Evolutionary conservation across 2,329 filamentous ascomycete genomes (phyloP), one percentile per base, ranked within the genome.

Genomic region (Aspergillus sp.): DNA sequence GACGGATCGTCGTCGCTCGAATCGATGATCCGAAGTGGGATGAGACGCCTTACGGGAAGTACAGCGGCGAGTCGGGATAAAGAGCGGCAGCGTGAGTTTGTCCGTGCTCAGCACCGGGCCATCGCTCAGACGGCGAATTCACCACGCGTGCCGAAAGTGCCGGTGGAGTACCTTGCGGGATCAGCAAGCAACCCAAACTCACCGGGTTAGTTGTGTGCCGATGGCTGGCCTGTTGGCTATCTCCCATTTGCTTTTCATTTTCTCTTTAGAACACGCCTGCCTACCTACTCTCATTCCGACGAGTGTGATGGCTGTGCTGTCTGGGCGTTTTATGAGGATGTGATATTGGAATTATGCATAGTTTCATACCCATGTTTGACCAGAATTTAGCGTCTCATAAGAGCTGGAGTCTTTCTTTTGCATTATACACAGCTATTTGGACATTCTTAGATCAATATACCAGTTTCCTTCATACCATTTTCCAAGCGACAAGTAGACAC

Each of bases 1-100:
- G 76, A 77, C 24, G 72, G 74, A 0, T 69, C 76, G 1, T 75
- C 77, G n/a, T 76, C 76, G 4, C 62, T 79, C 4, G 77, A 79
- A 55, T 75, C 74, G 2, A 77, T 78, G 69, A 75, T 77, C 22
- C 71, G 78, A 49, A 76, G 74, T 53, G 76, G 78, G 30, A 79
- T 80, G 75, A 73, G 78, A 36, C 76, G 78, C 41, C 69, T 80
- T 15, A 80, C 77, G 1, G 77, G 77, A 11, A 74, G 76, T n/a
- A 69, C 73, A 39, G 74, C 71, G 4, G 71, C 70, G 24, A 70
- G 61, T 41, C 71, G 76, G 17, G 75, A 78, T 34, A 77, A 76
- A 56, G 77, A 80, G 50, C 73, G 76, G 24, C 78, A 79, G 45
- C 72, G 76, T 22, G 77, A 78, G 43, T 62, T 75, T 5, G 63